phyloP scores from a whole-genome alignment of 2,329 filamentous ascomycete species.

The Monosporascus sp. region DNA sequence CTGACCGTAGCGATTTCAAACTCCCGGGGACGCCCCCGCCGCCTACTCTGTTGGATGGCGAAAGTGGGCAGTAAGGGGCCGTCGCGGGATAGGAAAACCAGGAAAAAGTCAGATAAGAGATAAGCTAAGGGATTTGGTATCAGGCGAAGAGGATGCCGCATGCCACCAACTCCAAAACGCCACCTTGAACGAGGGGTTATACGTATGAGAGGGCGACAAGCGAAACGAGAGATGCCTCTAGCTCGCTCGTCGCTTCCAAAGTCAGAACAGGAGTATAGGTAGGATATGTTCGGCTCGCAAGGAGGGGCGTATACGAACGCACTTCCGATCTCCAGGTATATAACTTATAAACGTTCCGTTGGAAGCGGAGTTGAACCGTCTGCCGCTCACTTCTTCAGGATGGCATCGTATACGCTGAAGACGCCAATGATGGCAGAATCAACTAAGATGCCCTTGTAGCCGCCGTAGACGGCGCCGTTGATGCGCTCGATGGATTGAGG shows the following conservation, averaged over 20 bases:
- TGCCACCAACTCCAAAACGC: background rate
- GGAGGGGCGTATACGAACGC: background rate
- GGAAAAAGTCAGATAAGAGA: too few species aligned
- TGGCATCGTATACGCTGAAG: slow-evolving; percentile 71
- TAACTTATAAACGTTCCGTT: too few species aligned
- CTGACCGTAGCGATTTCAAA: too few species aligned
- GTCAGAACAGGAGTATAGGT: background rate
- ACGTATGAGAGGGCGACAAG: background rate
- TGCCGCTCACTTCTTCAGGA: slow-evolving; percentile 57
- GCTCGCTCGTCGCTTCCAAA: background rate
- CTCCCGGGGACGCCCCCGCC: too few species aligned
- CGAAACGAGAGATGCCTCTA: background rate
- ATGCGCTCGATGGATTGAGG: slow-evolving; percentile 57
- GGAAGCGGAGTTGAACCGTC: background rate
- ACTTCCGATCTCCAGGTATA: background rate
- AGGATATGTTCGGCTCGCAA: background rate
- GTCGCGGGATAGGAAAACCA: too few species aligned
- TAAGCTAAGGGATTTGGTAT: background rate
- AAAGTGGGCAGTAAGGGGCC: too few species aligned
- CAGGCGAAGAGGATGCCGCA: background rate
- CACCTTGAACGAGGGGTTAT: background rate
- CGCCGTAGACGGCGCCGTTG: slow-evolving; percentile 62
- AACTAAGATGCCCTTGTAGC: slow-evolving; percentile 64
- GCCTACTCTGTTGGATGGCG: too few species aligned
- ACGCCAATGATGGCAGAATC: slow-evolving; percentile 64